phyloP scores from a whole-genome alignment of 441 rosid species.

The Rhodomyrtus psidioides region DNA sequence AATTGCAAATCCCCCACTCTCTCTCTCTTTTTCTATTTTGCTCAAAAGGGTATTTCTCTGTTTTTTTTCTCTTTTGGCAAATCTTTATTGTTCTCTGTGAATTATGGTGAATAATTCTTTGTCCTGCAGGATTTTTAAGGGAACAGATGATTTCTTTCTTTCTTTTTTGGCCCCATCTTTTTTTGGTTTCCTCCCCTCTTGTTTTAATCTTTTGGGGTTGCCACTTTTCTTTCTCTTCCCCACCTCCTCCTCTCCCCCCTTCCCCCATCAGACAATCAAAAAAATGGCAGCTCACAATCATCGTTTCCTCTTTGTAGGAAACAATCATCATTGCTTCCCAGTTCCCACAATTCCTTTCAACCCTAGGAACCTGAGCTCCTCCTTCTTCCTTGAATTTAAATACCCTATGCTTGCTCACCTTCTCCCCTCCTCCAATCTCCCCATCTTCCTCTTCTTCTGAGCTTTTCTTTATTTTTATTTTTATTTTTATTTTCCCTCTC shows the following conservation, averaged over 20 bases:
- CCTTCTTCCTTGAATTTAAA: neutral
- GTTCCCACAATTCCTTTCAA: slow-evolving; percentile 1
- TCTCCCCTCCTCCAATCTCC: neutral
- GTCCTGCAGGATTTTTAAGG: neutral
- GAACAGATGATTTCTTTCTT: neutral
- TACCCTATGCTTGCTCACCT: neutral
- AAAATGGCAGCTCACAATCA: slow-evolving; percentile 2
- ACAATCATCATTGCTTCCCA: slow-evolving; percentile 5
- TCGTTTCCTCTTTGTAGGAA: slow-evolving; percentile 5
- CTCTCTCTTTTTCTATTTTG: neutral
- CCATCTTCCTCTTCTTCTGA: neutral
- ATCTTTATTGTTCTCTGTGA: neutral
- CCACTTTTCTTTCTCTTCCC: neutral
- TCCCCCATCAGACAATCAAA: neutral
- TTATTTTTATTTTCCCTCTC: neutral
- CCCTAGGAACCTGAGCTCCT: neutral
- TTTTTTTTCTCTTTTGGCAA: neutral
- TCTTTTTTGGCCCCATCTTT: neutral
- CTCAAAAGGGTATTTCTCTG: neutral
- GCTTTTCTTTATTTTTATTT: neutral
- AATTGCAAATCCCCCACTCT: neutral
- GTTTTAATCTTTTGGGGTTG: neutral
- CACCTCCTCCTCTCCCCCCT: neutral
- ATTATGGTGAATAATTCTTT: neutral
- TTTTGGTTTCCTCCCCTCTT: neutral